Evolutionary conservation across 1,284 basidiomycete species (phyloP).

Genomic region (Leccinum glutinopallens): DNA sequence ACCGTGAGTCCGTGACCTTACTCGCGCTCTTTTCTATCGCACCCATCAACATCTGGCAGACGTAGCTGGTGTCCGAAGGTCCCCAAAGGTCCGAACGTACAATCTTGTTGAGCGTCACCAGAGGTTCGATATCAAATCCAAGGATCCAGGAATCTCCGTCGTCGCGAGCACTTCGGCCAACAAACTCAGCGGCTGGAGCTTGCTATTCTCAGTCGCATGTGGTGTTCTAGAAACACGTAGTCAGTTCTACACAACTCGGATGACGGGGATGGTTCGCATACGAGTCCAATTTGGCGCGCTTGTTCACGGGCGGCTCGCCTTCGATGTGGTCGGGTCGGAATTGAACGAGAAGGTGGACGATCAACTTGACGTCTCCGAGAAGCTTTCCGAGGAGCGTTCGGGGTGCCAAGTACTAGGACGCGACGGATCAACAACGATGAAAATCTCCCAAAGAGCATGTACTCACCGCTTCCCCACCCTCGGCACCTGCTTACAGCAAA

Average conservation of each 20-base stretch:
- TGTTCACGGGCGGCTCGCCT: slow-evolving; percentile 51
- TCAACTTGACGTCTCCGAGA: slow-evolving; percentile 52
- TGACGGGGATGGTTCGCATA: slow-evolving; percentile 37
- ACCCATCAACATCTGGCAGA: slow-evolving; percentile 87
- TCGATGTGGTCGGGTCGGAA: slow-evolving; percentile 50
- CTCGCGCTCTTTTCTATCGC: slow-evolving; percentile 73
- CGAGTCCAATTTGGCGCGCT: slow-evolving; percentile 63
- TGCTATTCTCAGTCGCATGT: slow-evolving; percentile 35
- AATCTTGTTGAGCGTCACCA: slow-evolving; percentile 71
- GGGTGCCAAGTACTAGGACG: slow-evolving; percentile 48
- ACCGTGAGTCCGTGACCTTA: slow-evolving; percentile 51
- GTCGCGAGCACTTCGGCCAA: slow-evolving; percentile 76
- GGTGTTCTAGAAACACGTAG: slow-evolving; percentile 18
- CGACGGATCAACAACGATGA: slow-evolving; percentile 8
- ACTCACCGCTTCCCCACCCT: slow-evolving; percentile 51
- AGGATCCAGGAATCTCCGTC: slow-evolving; percentile 63
- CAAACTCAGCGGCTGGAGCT: slow-evolving; percentile 52
- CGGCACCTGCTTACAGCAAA: slow-evolving; percentile 52
- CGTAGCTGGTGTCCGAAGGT: slow-evolving; percentile 71
- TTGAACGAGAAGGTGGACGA: slow-evolving; percentile 60
- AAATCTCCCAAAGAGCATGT: background rate
- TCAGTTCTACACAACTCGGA: background rate
- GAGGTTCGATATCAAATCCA: slow-evolving; percentile 72
- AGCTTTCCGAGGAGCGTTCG: slow-evolving; percentile 52
- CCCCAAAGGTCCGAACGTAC: slow-evolving; percentile 48